Base-by-base conservation (phyloP, 139 green algal species). In the Coelastrella sp. region DNA sequence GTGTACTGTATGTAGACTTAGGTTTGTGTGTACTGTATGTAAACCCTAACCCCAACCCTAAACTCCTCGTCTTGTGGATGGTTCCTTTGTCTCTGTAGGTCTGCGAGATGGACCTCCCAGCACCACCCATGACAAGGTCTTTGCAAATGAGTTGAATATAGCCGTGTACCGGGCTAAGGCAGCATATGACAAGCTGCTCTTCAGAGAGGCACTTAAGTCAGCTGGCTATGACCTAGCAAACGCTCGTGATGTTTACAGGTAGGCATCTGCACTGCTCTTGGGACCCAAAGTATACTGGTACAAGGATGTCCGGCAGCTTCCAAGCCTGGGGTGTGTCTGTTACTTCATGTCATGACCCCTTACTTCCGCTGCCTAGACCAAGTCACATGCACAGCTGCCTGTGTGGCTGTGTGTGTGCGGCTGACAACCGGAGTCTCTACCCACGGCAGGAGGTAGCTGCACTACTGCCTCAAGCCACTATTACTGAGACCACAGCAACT, bases 61-160 rank as follows among this genome's bases (percentile, higher is more conserved):
- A n/a, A n/a, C n/a, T n/a, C n/a, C n/a, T n/a, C n/a, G n/a, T n/a
- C n/a, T n/a, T n/a, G n/a, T n/a, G n/a, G n/a, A n/a, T n/a, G n/a
- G 62, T 69, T 63, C 21, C 37, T 30, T 38, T 53, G 53, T 35
- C 0, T 40, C 66, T 38, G 51, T 89, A 84, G 79, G 84, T 43
- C 81, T 96, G 76, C 86, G 93, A 1, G 88, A 93, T 21, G 95
- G 92, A 30, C 82, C 89, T 27, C 59, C 89, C 6, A 81, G 57
- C 41, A 90, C 83, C 8, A 95, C 99, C 72, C 67, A 91, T 2
- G 97, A 99, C 88, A 86, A 89, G 25, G 94, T 97, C 17, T 99
- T 99, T 90, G 90, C 91, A 57, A 99, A 99, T 86, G 96, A 95
- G n/a, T 96, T 99, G 37, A 93, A 96, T 76, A 89, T 94, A 5